A percentile compares a stretch with the other conserved stretches of the same genome.
Evolutionary conservation across 768 basidiomycete species (phyloP).

Genomic region (Hericium alpestre): DNA sequence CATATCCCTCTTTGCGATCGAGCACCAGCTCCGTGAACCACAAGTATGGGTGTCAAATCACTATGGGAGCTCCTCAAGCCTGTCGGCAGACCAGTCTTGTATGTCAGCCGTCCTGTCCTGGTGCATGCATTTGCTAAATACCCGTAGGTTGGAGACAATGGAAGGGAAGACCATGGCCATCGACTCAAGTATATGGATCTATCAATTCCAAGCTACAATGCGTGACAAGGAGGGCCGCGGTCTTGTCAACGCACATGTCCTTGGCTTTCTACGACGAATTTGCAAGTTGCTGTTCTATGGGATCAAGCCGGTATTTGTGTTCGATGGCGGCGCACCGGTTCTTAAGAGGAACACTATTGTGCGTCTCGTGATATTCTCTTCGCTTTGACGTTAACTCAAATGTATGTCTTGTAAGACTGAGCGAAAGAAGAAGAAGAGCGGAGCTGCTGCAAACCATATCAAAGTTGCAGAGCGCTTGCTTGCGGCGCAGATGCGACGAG

Average conservation of each 20-base stretch:
- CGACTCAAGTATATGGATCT: conserved; percentile 98
- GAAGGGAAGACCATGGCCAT: conserved; percentile 95
- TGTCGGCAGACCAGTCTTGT: conserved; percentile 93
- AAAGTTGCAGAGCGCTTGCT: conserved; percentile 86
- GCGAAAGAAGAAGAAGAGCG: conserved; percentile 82
- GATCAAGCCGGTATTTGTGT: conserved; percentile 97
- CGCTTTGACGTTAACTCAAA: conserved; percentile 3
- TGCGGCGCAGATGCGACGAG: conserved; percentile 85
- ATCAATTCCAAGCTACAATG: conserved; percentile 99
- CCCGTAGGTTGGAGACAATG: conserved; percentile 67
- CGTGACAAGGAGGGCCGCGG: conserved; percentile 90
- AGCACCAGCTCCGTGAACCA: neutral
- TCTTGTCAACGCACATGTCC: conserved; percentile 85
- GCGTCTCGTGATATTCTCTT: conserved; percentile 18
- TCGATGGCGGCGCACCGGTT: conserved; percentile 91
- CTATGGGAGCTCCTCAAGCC: conserved; percentile 88
- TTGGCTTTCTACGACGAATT: conserved; percentile 84
- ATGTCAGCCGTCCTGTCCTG: conserved; percentile 19
- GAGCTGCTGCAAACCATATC: conserved; percentile 76
- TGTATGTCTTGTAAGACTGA: conserved; percentile 45
- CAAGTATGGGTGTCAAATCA: conserved; percentile 87
- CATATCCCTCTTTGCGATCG: neutral
- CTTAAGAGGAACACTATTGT: conserved; percentile 88
- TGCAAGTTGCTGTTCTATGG: conserved; percentile 94
- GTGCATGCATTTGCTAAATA: neutral